Conservation (phyloP, 495 filamentous ascomycete genomes). For the Xylaria castorea region DNA sequence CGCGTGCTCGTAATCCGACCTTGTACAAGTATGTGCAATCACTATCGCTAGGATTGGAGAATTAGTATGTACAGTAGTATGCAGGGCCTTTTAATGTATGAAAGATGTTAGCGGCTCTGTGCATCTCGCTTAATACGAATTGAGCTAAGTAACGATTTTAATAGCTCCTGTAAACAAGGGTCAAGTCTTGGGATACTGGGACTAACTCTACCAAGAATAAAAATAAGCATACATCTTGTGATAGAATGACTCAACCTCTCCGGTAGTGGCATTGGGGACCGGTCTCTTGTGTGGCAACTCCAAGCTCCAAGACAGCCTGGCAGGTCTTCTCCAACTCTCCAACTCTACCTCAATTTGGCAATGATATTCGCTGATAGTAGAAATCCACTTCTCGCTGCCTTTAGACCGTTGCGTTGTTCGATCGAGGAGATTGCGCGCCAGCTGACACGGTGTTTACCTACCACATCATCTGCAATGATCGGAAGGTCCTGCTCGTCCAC, state of each 20-base stretch:
- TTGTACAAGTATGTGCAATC: background rate
- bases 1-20: background rate
- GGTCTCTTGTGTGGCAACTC: conserved; percentile 2
- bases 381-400: conserved; percentile 1
- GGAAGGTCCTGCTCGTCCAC: background rate
- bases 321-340: conserved; percentile 6
- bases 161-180: background rate
- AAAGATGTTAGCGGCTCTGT: background rate
- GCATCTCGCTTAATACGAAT: background rate
- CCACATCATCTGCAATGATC: background rate
- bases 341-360: background rate
- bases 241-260: background rate
- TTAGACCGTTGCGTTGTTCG: background rate
- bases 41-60: background rate
- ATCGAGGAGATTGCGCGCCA: background rate
- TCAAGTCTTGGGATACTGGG: background rate
- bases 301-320: conserved; percentile 11
- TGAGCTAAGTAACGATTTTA: background rate
- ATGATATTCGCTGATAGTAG: background rate
- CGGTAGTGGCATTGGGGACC: background rate
- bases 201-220: no score
- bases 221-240: background rate
- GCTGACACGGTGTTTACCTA: background rate
- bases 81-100: no score
- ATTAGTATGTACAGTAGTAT: background rate